Evolutionary conservation across 106 monocot species (phyloP).

Genomic region (Hemerocallis citrina): DNA sequence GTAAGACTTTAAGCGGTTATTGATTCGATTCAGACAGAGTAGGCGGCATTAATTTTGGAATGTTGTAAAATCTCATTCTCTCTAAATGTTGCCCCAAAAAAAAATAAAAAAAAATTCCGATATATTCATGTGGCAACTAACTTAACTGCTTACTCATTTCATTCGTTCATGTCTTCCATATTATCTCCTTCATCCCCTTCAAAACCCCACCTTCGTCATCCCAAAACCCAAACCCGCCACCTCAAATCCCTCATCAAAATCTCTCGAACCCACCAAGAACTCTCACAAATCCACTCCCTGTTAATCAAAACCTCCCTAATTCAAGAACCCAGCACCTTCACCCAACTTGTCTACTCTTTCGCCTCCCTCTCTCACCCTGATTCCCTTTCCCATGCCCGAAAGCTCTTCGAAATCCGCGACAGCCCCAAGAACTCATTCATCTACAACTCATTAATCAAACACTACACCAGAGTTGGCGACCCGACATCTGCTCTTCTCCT

Average conservation of each 20-base stretch:
- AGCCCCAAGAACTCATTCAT: constrained; percentile 8
- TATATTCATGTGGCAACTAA: no score
- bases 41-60: no score
- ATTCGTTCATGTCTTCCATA: no score
- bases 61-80: no score
- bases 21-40: no score
- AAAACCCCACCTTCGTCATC: not conserved
- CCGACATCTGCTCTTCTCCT: constrained; percentile 8
- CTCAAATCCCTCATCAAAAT: constrained; percentile 5
- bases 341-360: constrained; percentile 18
- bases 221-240: not conserved
- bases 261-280: constrained; percentile 9
- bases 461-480: constrained; percentile 10
- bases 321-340: constrained; percentile 8
- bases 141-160: no score
- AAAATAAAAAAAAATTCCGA: no score
- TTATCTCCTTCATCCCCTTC: not conserved
- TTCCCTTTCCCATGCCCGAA: constrained; percentile 9
- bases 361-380: constrained; percentile 9
- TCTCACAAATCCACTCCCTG: constrained; percentile 21
- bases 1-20: no score
- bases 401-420: constrained; percentile 12
- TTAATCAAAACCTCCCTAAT: constrained; percentile 18
- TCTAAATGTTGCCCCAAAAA: no score
- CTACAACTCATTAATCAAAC: constrained; percentile 16